A percentile compares a stretch with the other conserved stretches of the same genome.
Evolutionary conservation across 2,329 filamentous ascomycete species (phyloP).

Genomic region (Sporothrix phasma): DNA sequence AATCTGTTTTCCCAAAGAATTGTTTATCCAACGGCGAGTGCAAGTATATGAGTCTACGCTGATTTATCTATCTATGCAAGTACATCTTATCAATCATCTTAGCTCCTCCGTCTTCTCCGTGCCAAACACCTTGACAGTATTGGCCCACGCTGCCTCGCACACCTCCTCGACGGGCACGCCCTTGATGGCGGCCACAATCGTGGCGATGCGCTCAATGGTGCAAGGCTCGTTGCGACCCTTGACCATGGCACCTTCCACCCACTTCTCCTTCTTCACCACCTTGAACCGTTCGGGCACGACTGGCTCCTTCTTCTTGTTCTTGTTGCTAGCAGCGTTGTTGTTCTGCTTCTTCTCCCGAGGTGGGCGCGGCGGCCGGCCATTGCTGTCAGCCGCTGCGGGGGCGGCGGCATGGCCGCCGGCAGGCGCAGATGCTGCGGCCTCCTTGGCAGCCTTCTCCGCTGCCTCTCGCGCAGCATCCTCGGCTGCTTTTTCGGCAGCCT

Average conservation of each 20-base stretch:
- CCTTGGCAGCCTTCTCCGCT: conserved; percentile 17
- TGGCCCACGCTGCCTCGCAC: conserved; percentile 75
- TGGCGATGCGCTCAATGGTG: conserved; percentile 76
- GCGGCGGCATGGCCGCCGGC: neutral
- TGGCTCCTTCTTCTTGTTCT: conserved; percentile 46
- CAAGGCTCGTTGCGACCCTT: conserved; percentile 94
- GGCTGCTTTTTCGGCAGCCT: conserved; percentile 11
- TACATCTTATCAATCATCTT: too few species aligned
- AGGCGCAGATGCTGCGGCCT: neutral
- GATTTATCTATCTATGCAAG: neutral
- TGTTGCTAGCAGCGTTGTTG: conserved; percentile 5
- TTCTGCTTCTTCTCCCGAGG: conserved; percentile 20
- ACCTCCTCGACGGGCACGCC: conserved; percentile 70
- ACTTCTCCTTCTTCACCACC: conserved; percentile 92
- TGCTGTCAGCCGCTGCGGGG: neutral
- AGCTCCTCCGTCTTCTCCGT: conserved; percentile 15
- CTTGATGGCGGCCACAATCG: conserved; percentile 80
- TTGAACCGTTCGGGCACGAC: conserved; percentile 65
- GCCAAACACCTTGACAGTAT: conserved; percentile 71
- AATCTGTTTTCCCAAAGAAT: too few species aligned
- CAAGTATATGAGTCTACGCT: neutral
- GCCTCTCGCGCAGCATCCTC: conserved; percentile 9
- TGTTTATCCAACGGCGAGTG: neutral
- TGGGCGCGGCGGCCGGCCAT: conserved; percentile 13
- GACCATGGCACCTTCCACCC: conserved; percentile 76